phyloP scores from a whole-genome alignment of 352 stramenopile genomes.

The Plasmopara halstedii region DNA sequence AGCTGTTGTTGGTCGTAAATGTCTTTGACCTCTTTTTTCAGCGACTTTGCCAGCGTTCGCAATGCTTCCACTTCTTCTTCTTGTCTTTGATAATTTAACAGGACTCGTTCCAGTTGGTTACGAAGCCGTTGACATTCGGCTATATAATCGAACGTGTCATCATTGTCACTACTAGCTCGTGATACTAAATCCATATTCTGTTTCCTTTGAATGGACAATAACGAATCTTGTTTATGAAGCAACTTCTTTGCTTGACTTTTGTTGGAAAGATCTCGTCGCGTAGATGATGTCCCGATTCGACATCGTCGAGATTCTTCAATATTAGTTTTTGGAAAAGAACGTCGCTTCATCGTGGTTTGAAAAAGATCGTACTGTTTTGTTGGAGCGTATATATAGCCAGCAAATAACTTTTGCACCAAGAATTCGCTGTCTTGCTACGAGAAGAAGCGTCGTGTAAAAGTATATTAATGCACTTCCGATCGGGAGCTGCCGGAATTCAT shows the following conservation, averaged over 20 bases:
- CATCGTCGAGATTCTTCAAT: neutral
- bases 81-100: slow-evolving; percentile 40
- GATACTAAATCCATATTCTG: neutral
- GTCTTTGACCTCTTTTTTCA: slow-evolving; percentile 47
- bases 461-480: too few species aligned
- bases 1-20: slow-evolving; percentile 23
- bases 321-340: slow-evolving; percentile 1
- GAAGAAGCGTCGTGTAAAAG: slow-evolving; percentile 29
- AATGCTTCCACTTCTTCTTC: slow-evolving; percentile 55
- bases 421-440: slow-evolving; percentile 21
- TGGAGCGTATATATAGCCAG: slow-evolving; percentile 13
- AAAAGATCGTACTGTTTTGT: neutral
- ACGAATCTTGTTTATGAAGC: neutral
- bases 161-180: slow-evolving; percentile 1
- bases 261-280: neutral
- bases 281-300: neutral
- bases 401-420: too few species aligned
- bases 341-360: slow-evolving; percentile 15
- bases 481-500: too few species aligned
- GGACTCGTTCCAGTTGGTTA: slow-evolving; percentile 36
- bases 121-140: slow-evolving; percentile 35
- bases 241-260: slow-evolving; percentile 6
- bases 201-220: slow-evolving; percentile 6
- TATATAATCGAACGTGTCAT: slow-evolving; percentile 5
- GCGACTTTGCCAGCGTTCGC: slow-evolving; percentile 37